phyloP scores from a whole-genome alignment of 73 alveolate species.

The Symbiodinium pilosum region DNA sequence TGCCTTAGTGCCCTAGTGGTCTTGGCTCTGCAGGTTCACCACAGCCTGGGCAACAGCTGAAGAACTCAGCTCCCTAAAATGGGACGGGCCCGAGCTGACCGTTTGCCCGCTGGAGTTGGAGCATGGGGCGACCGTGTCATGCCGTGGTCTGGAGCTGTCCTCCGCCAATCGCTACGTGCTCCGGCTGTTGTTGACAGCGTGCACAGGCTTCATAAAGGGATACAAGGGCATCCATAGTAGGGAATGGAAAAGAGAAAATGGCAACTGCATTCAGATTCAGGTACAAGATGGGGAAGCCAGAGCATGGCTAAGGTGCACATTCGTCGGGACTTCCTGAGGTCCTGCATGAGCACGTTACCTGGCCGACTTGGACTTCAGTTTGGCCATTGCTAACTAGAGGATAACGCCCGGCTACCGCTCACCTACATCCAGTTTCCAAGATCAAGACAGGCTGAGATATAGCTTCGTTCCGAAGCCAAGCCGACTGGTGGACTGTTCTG shows the following conservation, averaged over 20 bases:
- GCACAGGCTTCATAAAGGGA: too few species aligned
- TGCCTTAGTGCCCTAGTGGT: not conserved
- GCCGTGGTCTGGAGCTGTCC: constrained; percentile 7
- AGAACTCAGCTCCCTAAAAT: constrained; percentile 10
- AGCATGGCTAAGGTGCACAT: not conserved
- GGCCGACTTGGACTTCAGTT: too few species aligned
- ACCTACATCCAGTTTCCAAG: too few species aligned
- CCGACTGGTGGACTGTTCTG: not conserved
- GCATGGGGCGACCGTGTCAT: not conserved
- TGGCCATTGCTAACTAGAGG: too few species aligned
- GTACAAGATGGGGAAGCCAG: too few species aligned
- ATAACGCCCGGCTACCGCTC: too few species aligned
- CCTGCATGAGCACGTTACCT: not conserved
- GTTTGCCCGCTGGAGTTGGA: constrained; percentile 7
- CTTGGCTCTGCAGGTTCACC: not conserved
- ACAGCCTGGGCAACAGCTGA: not conserved
- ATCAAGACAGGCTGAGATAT: not conserved
- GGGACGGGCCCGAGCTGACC: constrained; percentile 11
- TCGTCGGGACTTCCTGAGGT: not conserved
- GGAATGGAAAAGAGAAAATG: too few species aligned
- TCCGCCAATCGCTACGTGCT: constrained; percentile 1
- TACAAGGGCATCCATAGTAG: too few species aligned
- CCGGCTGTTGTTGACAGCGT: too few species aligned
- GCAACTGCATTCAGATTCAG: too few species aligned
- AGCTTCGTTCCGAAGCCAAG: not conserved